These are phyloP conservation scores for Cyclostephanos invisitatus DNA, from an alignment of 108 stramenopile genomes.

Conservation along the genomic window DNA sequence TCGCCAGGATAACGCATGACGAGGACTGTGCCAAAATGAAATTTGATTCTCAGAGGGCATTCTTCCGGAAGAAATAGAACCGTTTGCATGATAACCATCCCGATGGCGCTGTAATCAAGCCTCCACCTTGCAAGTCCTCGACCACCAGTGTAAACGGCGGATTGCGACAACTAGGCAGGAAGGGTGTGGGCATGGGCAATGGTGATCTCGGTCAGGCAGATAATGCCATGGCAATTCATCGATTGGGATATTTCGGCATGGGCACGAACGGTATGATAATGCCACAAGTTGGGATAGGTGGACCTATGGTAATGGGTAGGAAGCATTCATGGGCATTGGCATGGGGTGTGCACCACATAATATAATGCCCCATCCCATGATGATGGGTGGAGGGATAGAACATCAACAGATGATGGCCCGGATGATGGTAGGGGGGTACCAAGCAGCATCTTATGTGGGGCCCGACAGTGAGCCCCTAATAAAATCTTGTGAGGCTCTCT, in stretches of 20 bases:
- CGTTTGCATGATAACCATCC: constrained; percentile 64
- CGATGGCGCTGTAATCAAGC: constrained; percentile 22
- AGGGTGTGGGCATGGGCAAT: not conserved
- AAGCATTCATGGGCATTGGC: not conserved
- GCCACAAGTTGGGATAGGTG: not conserved
- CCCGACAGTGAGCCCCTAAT: not conserved
- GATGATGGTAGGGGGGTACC: not conserved
- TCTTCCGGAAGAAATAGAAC: constrained; percentile 79
- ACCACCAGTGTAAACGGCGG: not conserved
- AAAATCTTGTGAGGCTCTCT: constrained; percentile 7
- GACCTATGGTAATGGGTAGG: not conserved
- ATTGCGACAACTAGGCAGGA: not conserved
- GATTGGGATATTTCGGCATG: not conserved
- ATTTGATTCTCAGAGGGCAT: constrained; percentile 84
- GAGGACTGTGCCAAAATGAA: constrained; percentile 80
- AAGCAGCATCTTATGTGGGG: not conserved
- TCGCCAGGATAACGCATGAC: constrained; percentile 61
- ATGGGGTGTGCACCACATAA: not conserved
- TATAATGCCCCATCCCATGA: constrained; percentile 9
- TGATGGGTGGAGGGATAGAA: not conserved
- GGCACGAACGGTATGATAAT: constrained; percentile 1
- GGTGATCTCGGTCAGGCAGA: not conserved
- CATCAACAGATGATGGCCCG: not conserved
- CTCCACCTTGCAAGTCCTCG: constrained; percentile 30
- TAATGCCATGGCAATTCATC: not conserved